Evolutionary conservation across 2,329 filamentous ascomycete species (phyloP), one percentile per base, ranked within the genome.

Genomic region (Neoarthrinium moseri): DNA sequence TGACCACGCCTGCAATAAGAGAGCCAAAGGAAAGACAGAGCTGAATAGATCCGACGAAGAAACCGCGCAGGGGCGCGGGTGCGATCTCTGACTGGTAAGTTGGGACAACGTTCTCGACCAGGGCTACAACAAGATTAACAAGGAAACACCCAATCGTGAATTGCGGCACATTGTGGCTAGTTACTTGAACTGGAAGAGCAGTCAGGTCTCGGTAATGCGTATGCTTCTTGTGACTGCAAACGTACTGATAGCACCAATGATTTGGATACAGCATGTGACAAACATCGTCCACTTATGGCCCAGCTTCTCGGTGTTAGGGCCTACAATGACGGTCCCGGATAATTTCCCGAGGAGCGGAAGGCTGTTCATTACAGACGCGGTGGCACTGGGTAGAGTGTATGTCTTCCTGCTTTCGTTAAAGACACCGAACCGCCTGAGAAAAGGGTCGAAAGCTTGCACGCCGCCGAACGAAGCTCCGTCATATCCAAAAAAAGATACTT

Each of bases 1-100:
- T 54, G 45, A 51, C 46, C n/a, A 54, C 51, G 26, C 50, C 52
- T 17, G 52, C 52, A 27, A 54, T 54, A 11, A 52, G 48, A 0
- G 52, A 54, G n/a, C 50, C 52, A 17, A 44, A 48, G 21, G 52
- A 51, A 0, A 54, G 43, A 8, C 48, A 52, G 5, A 52, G 42
- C 36, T 55, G 49, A 22, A 52, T 48, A 3, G 48, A 51, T 10
- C 50, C 48, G 27, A 50, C 48, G 24, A 52, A 54, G 41, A 54
- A 53, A 11, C 48, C 45, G 15, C 52, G 51, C 8, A 54, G 47
- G 2, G 44, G 34, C 2, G 45, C 48, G 5, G 43, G 51, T 3
- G 41, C 40, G 43, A 54, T 52, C 34, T 52, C 49, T 11, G 47
- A 46, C 33, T 52, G 47, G n/a, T 52, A 52, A 2, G 48, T 46